A percentile compares a stretch with the other conserved stretches of the same genome.
Conservation (phyloP, 1,284 basidiomycete species). For the Golubevia sp. region DNA sequence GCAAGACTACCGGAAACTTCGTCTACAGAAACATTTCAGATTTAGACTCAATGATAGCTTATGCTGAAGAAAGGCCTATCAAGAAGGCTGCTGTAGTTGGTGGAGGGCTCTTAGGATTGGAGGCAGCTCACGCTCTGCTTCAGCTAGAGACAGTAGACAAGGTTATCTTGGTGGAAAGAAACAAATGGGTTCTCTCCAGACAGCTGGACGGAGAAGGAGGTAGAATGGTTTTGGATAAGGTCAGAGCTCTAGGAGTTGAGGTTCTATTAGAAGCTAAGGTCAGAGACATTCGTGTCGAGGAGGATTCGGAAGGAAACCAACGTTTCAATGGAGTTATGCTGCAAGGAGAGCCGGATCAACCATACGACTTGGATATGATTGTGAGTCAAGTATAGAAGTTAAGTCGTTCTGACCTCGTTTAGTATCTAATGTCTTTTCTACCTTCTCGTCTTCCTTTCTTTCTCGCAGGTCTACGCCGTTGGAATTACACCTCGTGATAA, state of each 20-base stretch:
- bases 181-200: conserved; percentile 71
- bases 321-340: conserved; percentile 43
- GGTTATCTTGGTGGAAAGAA: conserved; percentile 71
- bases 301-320: conserved; percentile 15
- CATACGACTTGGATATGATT: conserved; percentile 59
- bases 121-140: conserved; percentile 75
- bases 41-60: conserved; percentile 39
- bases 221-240: conserved; percentile 72
- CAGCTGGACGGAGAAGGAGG: conserved; percentile 75
- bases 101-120: conserved; percentile 75
- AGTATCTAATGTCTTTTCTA: too few species aligned
- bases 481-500: conserved; percentile 73
- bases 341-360: conserved; percentile 53
- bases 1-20: conserved; percentile 69
- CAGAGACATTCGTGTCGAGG: conserved; percentile 59
- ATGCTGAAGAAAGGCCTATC: conserved; percentile 49
- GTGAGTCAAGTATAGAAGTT: conserved; percentile 65
- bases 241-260: conserved; percentile 71
- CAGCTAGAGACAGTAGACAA: conserved; percentile 67
- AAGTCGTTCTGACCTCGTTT: too few species aligned
- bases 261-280: conserved; percentile 69
- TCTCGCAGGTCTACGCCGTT: conserved; percentile 32
- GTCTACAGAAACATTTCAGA: conserved; percentile 73
- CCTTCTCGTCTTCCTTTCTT: not conserved
- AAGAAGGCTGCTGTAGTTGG: conserved; percentile 70